Conservation (phyloP, 768 basidiomycete genomes). For the Mycena metata region DNA sequence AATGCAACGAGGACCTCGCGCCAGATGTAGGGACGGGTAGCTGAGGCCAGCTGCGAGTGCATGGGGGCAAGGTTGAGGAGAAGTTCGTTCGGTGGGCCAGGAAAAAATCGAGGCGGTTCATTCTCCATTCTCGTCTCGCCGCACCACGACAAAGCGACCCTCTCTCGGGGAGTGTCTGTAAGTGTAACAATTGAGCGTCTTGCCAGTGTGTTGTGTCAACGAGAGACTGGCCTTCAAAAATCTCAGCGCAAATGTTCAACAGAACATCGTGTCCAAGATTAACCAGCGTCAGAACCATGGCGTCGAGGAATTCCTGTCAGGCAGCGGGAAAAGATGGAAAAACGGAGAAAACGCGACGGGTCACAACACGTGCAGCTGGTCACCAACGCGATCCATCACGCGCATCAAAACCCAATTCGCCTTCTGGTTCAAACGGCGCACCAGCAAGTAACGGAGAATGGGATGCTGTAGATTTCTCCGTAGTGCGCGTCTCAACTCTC, state of each 20-base stretch:
- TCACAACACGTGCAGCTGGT: too few relatives aligned
- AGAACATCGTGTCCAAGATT: constrained; percentile 13
- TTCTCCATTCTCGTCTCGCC: constrained; percentile 2
- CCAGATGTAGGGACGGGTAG: constrained; percentile 24
- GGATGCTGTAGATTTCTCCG: too few relatives aligned
- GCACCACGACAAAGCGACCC: constrained; percentile 1
- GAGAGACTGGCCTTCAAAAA: constrained; percentile 7
- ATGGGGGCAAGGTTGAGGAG: constrained; percentile 19
- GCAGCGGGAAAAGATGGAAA: too few relatives aligned
- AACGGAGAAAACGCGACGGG: too few relatives aligned
- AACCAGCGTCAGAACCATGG: not conserved
- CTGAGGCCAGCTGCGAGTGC: constrained; percentile 17
- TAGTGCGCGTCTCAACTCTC: too few relatives aligned
- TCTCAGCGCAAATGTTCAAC: constrained; percentile 2
- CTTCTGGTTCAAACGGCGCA: too few relatives aligned
- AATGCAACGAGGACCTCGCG: constrained; percentile 20
- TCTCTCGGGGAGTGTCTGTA: not conserved
- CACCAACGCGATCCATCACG: too few relatives aligned
- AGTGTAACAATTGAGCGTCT: not conserved
- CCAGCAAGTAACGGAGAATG: too few relatives aligned
- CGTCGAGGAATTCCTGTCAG: too few relatives aligned
- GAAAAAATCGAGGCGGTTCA: constrained; percentile 3
- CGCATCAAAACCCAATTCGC: too few relatives aligned
- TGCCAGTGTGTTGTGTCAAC: not conserved
- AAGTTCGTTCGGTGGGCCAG: constrained; percentile 17